Conservation (phyloP, 345 rosid genomes). For the Zanthoxylum bungeanum region DNA sequence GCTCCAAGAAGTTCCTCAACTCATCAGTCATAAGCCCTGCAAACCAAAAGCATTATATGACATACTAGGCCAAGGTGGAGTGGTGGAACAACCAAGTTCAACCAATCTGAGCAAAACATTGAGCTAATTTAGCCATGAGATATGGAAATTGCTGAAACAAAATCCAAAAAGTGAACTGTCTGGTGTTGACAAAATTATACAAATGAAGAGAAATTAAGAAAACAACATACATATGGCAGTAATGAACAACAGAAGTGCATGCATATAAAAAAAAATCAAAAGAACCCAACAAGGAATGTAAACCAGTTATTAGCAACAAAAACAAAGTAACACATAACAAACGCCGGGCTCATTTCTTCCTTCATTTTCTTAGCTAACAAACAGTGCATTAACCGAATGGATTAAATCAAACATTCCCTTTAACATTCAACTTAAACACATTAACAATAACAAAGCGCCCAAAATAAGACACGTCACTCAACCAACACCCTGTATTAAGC, state of each 20-base stretch:
- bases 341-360: background rate
- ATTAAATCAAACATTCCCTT: no score
- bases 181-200: no score
- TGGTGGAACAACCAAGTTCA: background rate
- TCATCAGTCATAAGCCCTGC: constrained; percentile 77
- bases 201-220: no score
- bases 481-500: no score
- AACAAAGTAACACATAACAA: background rate
- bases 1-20: constrained; percentile 74
- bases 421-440: no score
- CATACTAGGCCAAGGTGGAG: background rate
- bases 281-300: background rate
- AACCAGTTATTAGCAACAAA: background rate
- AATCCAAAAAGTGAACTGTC: background rate
- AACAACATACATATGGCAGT: no score
- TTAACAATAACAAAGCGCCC: no score
- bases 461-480: no score
- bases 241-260: background rate
- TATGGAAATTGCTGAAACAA: background rate
- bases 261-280: background rate
- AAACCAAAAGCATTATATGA: background rate
- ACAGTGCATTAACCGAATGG: no score
- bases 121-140: background rate
- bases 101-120: background rate
- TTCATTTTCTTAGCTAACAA: background rate